Base-by-base conservation (phyloP, 768 basidiomycete species). In the Leccinum sublutescens region DNA sequence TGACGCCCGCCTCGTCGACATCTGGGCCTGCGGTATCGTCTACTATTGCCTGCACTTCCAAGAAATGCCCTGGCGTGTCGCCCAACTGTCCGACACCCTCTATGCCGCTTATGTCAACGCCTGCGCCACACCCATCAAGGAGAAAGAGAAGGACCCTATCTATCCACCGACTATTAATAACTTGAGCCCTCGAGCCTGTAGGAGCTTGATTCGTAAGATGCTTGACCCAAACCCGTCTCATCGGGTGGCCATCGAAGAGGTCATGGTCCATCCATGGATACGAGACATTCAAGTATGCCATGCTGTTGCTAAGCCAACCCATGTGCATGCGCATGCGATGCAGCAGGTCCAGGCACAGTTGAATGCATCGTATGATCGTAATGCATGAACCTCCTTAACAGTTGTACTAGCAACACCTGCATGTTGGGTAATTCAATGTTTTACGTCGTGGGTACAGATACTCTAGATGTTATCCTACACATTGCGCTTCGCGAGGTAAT, bases 41-140 rank as follows among this genome's bases (percentile, higher is more conserved):
- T 98, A 96, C 77, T 99, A 99, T 79, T 99, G 96, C 79, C 83
- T 98, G 68, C 94, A 93, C 75, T 97, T 97, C 80, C 91, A 94
- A 72, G 96, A 99, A 73, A 84, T 99, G 54, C 96, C 96, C 2
- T 99, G 97, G 96, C 90, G 95, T 59, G 92, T 89, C 2, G 96
- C 96, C 34, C 95, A 98, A 71, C 76, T 79, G 17, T 78, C 85
- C 9, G 96, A 99, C 71, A 74, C 81, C 9, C 82, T 96, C 10
- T 99, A 93, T 74, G 79, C 86, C 1, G 78, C 89, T 3, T 99
- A 98, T 71, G 82, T 77, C 33, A 56, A 68, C 2, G 74, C 75
- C 2, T 84, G 81, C 63, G 51, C 61, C 15, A 55, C 40, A 33
- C 69, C 68, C n/a, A 14, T 65, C 64, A 73, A 64, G 54, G 73